Evolutionary conservation across 371 early-diverging fungal species (phyloP), one percentile per base, ranked within the genome.

Genomic region (Rhizopus stolonifer): DNA sequence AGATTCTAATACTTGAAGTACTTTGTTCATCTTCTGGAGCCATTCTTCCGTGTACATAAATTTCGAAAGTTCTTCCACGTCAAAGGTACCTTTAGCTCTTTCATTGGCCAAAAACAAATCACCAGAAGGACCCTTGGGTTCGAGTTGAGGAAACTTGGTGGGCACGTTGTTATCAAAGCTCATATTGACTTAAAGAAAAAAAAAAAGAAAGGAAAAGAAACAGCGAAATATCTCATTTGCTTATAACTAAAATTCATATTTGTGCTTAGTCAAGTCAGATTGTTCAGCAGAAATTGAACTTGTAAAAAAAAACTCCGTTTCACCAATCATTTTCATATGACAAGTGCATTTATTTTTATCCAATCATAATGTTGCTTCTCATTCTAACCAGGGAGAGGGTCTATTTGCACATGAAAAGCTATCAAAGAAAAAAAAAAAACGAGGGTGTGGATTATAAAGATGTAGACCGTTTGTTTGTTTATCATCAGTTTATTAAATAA

Each of bases 31-130:
- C 21, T 71, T 69, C 18, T 69, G 65, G 22, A 82, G 68, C 57
- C 69, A 74, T 52, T 74, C 67, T 26, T 74, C 63, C 24, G 76
- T 76, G 33, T 77, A 77, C 67, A 80, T 64, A 50, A 67, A 72
- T 64, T 70, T 67, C 47, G 80, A 67, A 21, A 82, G 65, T 13
- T 79, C 74, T 31, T 77, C 61, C 33, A 77, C 76, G 44, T 81
- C 69, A 51, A 83, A 83, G 22, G 74, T 65, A 38, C 75, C 75
- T 44, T 79, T 74, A 21, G 77, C 81, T 52, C 84, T 77, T 58
- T 83, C 84, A 23, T 70, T 69, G 22, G 81, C 79, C 33, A 84
- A 66, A 34, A 82, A 60, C 15, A 80, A 72, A n/a, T 72, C 72
- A 36, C 85, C 85, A 45, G 77, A 72, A 13, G 85, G 85, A 6